Base-by-base conservation (phyloP, 2,329 filamentous ascomycete species). In the Curvularia sp. region DNA sequence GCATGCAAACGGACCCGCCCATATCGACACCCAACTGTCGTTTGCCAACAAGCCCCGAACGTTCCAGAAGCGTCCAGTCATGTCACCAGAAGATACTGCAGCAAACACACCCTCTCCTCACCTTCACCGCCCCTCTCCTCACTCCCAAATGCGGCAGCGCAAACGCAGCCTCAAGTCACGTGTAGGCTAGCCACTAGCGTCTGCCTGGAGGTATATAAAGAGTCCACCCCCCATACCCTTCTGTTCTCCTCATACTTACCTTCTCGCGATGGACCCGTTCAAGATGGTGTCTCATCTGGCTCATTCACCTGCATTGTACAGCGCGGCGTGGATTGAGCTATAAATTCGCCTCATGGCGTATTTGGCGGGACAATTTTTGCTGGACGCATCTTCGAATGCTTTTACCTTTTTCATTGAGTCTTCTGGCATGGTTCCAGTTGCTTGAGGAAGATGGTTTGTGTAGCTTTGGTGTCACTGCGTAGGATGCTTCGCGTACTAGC, bases 371-470 rank as follows among this genome's bases (percentile, higher is more conserved):
- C 48, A 50, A 50, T 50, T 50, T 50, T 50, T 50, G 48, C 35
- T 50, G 48, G 48, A 22, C 26, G n/a, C 26, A 47, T 43, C 12
- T 18, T 50, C 20, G 22, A 15, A n/a, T 38, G 26, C 42, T 35
- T 51, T 53, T 56, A 4, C 51, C 51, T 46, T 77, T 78, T 79
- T 80, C 77, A 70, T 79, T 78, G 65, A 70, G 71, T 49, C 49
- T 61, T 42, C 54, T 58, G 44, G 57, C 69, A 67, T 57, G 71
- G 35, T 55, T 39, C 73, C 68, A 66, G 61, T 53, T 68, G 49
- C 63, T 73, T 74, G 75, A 78, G 65, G 77, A 78, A 78, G 76
- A 73, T 28, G 24, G 7, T 48, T 57, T 18, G 26, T n/a, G 18
- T 38, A 18, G 35, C n/a, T 38, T 5, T 15, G 15, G 35, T 35